A percentile compares a stretch with the other conserved stretches of the same genome.
Evolutionary conservation across 352 stramenopile genomes (phyloP).

Genomic region (Pythium dissimile): DNA sequence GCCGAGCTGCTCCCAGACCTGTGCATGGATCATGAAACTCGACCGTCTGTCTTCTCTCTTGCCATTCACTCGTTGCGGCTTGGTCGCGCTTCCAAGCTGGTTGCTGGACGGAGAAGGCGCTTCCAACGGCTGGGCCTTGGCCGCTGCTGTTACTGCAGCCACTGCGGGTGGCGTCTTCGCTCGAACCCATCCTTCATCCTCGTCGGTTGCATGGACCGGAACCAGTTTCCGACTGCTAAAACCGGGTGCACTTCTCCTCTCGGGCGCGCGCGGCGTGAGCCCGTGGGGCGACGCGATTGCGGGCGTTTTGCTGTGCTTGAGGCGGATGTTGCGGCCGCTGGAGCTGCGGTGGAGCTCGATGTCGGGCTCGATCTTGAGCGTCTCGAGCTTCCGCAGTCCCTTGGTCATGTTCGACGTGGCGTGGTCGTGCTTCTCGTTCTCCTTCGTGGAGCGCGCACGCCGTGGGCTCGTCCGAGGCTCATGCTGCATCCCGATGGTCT

Average conservation of each 20-base stretch:
- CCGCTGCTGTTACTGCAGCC: background rate
- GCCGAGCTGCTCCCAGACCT: conserved; percentile 45
- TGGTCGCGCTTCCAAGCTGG: conserved; percentile 5
- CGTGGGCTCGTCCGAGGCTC: conserved; percentile 9
- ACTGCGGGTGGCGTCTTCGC: background rate
- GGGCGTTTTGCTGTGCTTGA: conserved; percentile 16
- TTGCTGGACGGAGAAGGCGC: conserved; percentile 8
- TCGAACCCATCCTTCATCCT: background rate
- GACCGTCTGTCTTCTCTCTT: conserved; percentile 40
- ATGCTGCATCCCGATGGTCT: conserved; percentile 22
- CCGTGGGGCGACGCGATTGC: conserved; percentile 17
- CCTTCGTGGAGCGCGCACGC: background rate
- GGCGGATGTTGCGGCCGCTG: conserved; percentile 26
- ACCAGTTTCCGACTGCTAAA: too few relatives aligned
- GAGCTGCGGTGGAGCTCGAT: conserved; percentile 23
- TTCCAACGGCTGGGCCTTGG: background rate
- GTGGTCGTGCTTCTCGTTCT: background rate
- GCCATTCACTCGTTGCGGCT: conserved; percentile 4
- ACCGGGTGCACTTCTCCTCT: conserved; percentile 1
- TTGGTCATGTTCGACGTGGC: background rate
- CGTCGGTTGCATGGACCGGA: background rate
- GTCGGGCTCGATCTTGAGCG: conserved; percentile 20
- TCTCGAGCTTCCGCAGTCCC: conserved; percentile 11
- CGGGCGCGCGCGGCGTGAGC: conserved; percentile 18
- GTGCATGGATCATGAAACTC: conserved; percentile 60